Evolutionary conservation across 2,329 filamentous ascomycete species (phyloP), one percentile per base, ranked within the genome.

Genomic region (Stenocarpella maydis): DNA sequence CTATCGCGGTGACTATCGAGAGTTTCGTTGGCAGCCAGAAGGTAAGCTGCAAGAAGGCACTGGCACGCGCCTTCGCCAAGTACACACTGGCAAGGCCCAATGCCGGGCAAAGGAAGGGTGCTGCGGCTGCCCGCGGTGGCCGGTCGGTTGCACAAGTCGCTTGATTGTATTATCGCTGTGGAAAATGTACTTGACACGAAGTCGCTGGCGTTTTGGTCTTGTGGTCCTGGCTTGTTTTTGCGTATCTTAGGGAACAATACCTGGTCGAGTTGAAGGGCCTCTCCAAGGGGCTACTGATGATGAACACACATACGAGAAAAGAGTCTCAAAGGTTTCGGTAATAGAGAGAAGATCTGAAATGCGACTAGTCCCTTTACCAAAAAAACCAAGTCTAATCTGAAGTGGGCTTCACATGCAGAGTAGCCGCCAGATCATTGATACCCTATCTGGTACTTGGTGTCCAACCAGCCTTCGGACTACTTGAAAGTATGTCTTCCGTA

Each of bases 21-120:
- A 97, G 93, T 68, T 99, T 99, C 77, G 93, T 99, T 52, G 93
- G 92, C 71, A 97, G 93, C 75, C 96, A 99, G 80, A 99, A 99
- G 84, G 90, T 98, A 76, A 97, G 93, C 83, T 96, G 93, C 83
- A 99, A 98, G 87, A 98, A 97, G 85, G 94, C 96, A 19, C 87
- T 99, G 53, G 92, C 94, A 0, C 87, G 96, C 70, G 94, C 96
- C 5, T 99, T 99, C 83, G 94, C 96, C 76, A 99, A 99, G 84
- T 99, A 98, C 78, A 93, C 91, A 1, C 80, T 90, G 63, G 84
- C 83, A 9, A 80, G 86, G 72, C 85, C 86, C 31, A 65, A 63
- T 52, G 70, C 65, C 0, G 83, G 83, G 8, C 75, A 78, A 67
- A 69, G 68, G 24, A 72, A 71, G 43, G 58, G 70, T 37, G 77